Evolutionary conservation across 2,329 filamentous ascomycete genomes (phyloP).

Genomic region (Pseudophaeomoniella oleicola): DNA sequence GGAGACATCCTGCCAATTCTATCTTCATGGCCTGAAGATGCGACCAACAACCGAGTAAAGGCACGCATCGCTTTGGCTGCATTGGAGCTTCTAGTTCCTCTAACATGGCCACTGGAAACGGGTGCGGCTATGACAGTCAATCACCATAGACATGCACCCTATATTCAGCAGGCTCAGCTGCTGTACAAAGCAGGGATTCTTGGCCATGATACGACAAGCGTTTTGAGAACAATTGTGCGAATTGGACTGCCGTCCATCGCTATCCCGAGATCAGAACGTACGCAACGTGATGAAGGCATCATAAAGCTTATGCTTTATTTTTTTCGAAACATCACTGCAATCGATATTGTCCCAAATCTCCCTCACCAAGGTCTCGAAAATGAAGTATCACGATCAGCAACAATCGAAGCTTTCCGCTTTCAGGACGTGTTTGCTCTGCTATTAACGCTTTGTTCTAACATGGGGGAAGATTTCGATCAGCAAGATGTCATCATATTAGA

Average conservation of each 20-base stretch:
- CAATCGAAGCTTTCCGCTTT: constrained; percentile 75
- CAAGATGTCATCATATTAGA: constrained; percentile 87
- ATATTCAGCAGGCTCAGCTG: constrained; percentile 74
- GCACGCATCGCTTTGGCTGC: constrained; percentile 70
- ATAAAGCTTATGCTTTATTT: constrained; percentile 85
- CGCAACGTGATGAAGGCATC: constrained; percentile 71
- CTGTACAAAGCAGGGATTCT: constrained; percentile 81
- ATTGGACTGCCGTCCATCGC: constrained; percentile 79
- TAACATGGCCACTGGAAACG: constrained; percentile 89
- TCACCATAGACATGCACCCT: constrained; percentile 81
- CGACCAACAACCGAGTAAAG: constrained; percentile 58
- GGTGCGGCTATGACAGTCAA: constrained; percentile 75
- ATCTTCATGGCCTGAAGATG: constrained; percentile 62
- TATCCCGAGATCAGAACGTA: constrained; percentile 58
- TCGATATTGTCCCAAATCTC: constrained; percentile 57
- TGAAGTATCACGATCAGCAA: constrained; percentile 73
- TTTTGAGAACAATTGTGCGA: constrained; percentile 68
- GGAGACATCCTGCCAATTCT: constrained; percentile 85
- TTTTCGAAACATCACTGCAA: constrained; percentile 75
- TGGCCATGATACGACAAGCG: constrained; percentile 61
- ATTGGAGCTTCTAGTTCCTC: constrained; percentile 75
- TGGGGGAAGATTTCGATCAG: constrained; percentile 80
- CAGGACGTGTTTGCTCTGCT: constrained; percentile 83
- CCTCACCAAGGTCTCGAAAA: constrained; percentile 77
- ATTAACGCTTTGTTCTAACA: constrained; percentile 77